Evolutionary conservation across 805 yeast species (phyloP).

Genomic region (Kodamaea sagamina): DNA sequence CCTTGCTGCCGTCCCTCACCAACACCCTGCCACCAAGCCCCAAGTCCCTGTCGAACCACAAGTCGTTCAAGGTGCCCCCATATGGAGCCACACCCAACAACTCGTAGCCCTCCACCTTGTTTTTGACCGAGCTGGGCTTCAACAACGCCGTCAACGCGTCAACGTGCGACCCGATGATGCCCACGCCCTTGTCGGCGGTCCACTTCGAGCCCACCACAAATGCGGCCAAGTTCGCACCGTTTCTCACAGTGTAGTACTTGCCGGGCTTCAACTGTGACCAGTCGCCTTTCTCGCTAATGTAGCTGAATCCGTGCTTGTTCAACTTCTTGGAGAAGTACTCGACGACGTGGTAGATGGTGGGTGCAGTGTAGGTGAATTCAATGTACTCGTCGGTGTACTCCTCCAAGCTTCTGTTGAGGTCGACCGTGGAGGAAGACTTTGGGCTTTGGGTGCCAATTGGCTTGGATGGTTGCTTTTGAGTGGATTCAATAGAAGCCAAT

Average conservation of each 20-base stretch:
- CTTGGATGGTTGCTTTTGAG: too few relatives aligned
- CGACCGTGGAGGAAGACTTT: not conserved
- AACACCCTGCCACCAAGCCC: constrained; percentile 81
- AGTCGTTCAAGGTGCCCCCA: constrained; percentile 63
- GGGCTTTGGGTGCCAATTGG: not conserved
- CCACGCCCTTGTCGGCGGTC: constrained; percentile 65
- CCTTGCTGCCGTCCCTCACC: constrained; percentile 41
- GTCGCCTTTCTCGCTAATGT: constrained; percentile 60
- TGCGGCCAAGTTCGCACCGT: constrained; percentile 68
- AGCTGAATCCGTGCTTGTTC: constrained; percentile 60
- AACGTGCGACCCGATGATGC: constrained; percentile 71
- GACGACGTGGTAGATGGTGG: constrained; percentile 77
- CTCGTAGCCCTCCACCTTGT: constrained; percentile 69
- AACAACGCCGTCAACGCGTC: constrained; percentile 69
- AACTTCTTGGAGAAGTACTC: constrained; percentile 50
- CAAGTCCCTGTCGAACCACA: constrained; percentile 85
- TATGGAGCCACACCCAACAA: constrained; percentile 83
- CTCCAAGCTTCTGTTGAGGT: constrained; percentile 7
- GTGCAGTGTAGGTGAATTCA: constrained; percentile 69
- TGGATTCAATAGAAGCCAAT: constrained; percentile 9
- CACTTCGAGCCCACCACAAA: constrained; percentile 69
- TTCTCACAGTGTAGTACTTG: constrained; percentile 66
- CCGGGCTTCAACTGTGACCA: constrained; percentile 55
- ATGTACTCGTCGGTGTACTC: constrained; percentile 51
- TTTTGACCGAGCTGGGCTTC: constrained; percentile 70